Percentiles rank a stretch among this genome's conserved stretches.
Conservation (phyloP, 306 rosid species). For the Neltuma alba region DNA sequence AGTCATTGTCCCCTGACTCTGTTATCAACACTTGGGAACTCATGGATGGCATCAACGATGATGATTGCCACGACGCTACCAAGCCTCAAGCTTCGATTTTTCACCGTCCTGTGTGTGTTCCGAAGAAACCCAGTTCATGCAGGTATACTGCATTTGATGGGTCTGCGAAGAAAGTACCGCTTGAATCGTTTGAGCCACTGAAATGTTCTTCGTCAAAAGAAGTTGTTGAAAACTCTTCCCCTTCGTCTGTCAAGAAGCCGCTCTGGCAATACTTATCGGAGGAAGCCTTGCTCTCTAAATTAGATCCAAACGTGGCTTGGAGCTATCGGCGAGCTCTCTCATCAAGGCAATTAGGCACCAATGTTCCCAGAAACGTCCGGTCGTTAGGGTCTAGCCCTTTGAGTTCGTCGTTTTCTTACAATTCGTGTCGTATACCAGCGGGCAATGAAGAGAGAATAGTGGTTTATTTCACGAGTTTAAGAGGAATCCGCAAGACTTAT, state of each 20-base stretch:
- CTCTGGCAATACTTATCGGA: conserved; percentile 89
- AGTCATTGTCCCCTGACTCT: conserved; percentile 74
- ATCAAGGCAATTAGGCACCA: conserved; percentile 54
- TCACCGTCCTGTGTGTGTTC: conserved; percentile 26
- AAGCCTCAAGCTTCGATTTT: conserved; percentile 34
- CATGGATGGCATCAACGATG: conserved; percentile 63
- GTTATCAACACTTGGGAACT: conserved; percentile 96
- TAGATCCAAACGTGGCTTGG: conserved; percentile 73
- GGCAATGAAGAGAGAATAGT: conserved; percentile 66
- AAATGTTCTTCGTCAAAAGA: conserved; percentile 37
- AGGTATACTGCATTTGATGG: conserved; percentile 59
- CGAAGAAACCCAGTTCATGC: conserved; percentile 46
- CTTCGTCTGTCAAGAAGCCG: conserved; percentile 51
- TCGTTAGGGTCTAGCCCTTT: conserved; percentile 68
- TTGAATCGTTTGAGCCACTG: conserved; percentile 46
- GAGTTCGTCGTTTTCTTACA: conserved; percentile 29
- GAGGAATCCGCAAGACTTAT: conserved; percentile 76
- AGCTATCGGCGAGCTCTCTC: conserved; percentile 78
- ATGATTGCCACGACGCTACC: conserved; percentile 29
- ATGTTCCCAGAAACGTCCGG: conserved; percentile 31
- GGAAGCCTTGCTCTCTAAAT: conserved; percentile 73
- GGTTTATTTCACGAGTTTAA: conserved; percentile 70
- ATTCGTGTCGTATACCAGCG: conserved; percentile 32
- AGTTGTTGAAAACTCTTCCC: conserved; percentile 28
- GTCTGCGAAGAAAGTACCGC: conserved; percentile 44